Evolutionary conservation across 306 rosid species (phyloP).

Genomic region (Vachellia collinsii): DNA sequence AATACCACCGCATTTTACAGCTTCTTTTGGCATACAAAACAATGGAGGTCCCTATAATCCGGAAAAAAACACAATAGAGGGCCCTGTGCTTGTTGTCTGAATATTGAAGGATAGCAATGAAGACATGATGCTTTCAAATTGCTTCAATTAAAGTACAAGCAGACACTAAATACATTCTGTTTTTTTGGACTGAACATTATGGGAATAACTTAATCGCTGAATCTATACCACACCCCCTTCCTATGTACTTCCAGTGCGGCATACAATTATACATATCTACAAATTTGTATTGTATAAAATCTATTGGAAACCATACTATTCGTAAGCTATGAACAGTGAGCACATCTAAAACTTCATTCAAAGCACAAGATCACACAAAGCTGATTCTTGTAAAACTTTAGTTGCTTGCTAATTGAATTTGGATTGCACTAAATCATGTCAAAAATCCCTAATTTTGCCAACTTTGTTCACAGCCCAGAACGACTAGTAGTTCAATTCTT

Average conservation of each 20-base stretch:
- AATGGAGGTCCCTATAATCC: neutral
- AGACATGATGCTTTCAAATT: too few relatives aligned
- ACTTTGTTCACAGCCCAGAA: neutral
- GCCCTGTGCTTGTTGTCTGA: too few relatives aligned
- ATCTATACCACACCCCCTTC: too few relatives aligned
- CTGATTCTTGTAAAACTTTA: neutral
- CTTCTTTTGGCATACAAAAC: slow-evolving; percentile 1
- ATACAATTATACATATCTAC: too few relatives aligned
- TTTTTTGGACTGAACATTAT: too few relatives aligned
- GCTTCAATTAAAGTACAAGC: too few relatives aligned
- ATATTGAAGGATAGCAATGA: too few relatives aligned
- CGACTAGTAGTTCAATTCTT: neutral
- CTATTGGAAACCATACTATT: neutral
- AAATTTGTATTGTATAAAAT: neutral
- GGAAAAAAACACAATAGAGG: too few relatives aligned
- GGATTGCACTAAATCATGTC: too few relatives aligned
- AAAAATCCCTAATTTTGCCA: neutral
- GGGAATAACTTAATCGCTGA: too few relatives aligned
- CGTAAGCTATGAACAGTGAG: neutral
- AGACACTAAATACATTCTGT: too few relatives aligned
- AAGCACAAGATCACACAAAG: neutral
- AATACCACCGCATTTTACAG: neutral
- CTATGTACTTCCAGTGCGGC: too few relatives aligned
- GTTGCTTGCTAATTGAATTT: neutral
- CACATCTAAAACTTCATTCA: neutral